Evolutionary conservation across 768 basidiomycete species (phyloP).

Genomic region (Mycena leptocephala): DNA sequence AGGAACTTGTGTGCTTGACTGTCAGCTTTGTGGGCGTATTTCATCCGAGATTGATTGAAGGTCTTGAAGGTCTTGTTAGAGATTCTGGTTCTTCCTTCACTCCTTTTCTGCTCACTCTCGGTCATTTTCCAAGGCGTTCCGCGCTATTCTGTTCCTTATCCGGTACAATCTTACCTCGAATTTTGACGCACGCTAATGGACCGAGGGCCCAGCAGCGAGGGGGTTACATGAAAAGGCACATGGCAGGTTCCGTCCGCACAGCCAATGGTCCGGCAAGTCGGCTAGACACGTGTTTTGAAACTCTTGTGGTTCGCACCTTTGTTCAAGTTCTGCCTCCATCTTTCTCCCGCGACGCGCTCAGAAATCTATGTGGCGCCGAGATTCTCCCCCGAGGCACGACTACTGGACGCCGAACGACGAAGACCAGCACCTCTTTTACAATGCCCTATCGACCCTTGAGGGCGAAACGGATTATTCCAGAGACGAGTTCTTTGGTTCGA

Average conservation of each 20-base stretch:
- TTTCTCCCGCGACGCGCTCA: background rate
- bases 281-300: background rate
- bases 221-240: no score
- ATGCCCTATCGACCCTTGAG: background rate
- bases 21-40: conserved; percentile 23
- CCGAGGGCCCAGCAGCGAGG: no score
- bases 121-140: background rate
- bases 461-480: background rate
- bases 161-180: background rate
- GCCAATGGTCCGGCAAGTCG: no score
- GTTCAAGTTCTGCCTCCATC: background rate
- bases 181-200: conserved; percentile 1
- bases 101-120: background rate
- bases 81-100: background rate
- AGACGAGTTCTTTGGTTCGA: background rate
- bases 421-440: background rate
- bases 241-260: no score
- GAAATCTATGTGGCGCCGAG: conserved; percentile 3
- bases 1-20: background rate
- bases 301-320: conserved; percentile 3
- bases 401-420: no score
- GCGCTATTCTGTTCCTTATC: background rate
- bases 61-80: background rate
- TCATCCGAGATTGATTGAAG: conserved; percentile 17
- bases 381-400: background rate